Conservation (phyloP, 306 rosid genomes). For the Coriaria nepalensis region DNA sequence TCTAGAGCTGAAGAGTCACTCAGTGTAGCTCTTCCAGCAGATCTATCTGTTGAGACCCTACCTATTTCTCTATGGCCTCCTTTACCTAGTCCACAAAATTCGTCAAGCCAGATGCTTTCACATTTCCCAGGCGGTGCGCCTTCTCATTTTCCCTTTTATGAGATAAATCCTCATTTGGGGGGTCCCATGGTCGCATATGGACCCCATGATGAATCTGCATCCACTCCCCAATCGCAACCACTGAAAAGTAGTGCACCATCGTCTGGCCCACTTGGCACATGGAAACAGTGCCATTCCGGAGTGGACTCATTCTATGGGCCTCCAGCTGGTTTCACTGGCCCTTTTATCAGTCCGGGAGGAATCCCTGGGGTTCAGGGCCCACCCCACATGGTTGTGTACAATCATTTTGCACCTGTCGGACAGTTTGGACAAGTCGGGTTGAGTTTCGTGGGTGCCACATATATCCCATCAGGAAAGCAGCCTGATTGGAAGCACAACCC, state of each 20-base stretch:
- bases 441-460: constrained; percentile 96
- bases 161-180: constrained; percentile 91
- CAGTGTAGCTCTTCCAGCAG: constrained; percentile 81
- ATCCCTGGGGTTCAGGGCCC: constrained; percentile 95
- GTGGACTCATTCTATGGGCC: constrained; percentile 92
- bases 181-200: constrained; percentile 88
- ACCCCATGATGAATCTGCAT: constrained; percentile 68
- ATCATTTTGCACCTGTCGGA: constrained; percentile 94
- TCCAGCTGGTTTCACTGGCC: constrained; percentile 79
- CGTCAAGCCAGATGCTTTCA: constrained; percentile 69
- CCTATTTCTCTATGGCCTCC: constrained; percentile 83
- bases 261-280: constrained; percentile 55
- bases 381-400: constrained; percentile 95
- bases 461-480: constrained; percentile 91
- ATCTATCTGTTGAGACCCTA: constrained; percentile 78
- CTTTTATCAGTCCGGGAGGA: constrained; percentile 81
- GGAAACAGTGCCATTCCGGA: constrained; percentile 93
- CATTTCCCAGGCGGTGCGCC: constrained; percentile 76
- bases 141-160: constrained; percentile 80
- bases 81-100: constrained; percentile 53
- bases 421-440: constrained; percentile 95
- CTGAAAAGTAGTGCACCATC: constrained; percentile 46
- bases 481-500: constrained; percentile 95
- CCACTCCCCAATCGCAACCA: constrained; percentile 49
- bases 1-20: constrained; percentile 78